Base-by-base conservation (phyloP, 805 yeast species). In the Ogataea degrootiae region DNA sequence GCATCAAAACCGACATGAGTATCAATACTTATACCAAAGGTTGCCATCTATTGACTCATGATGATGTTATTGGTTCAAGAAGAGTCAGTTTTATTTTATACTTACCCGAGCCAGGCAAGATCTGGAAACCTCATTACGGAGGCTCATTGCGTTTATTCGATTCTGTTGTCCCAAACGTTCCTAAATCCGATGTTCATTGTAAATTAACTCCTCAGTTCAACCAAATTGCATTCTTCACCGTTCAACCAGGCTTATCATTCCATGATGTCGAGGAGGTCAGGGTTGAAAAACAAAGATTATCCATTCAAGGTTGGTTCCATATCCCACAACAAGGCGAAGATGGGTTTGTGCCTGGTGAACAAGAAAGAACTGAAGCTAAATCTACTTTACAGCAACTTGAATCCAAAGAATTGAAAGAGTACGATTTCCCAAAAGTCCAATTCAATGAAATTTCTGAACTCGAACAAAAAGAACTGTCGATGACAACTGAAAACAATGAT, bases 261-360 rank as follows among this genome's bases (percentile, higher is more conserved):
- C 99, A 94, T 65, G 99, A 95, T 59, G 99, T 94, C 12, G 98
- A 95, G 68, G 99, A 94, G 65, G 99, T 95, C 1, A 77, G 84
- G 51, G 96, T 83, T 1, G 96, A 91, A 61, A 87, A 85, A 61
- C 96, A 90, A 53, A 76, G 99, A 60, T 71, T 94, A 34, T 87
- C 96, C 0, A 88, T 94, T 50, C 97, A 94, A 60, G 99, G 99
- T 1, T 95, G 99, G 99, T 95, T 92, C 63, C 99, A 94, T 66
- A 87, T 91, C 44, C 99, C 99, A 4, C 98, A 94, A 63, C 71
- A 70, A 11, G 97, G 96, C 9, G 99, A 94, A 67, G 82, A 78
- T 34, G 98, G 97, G 0, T 92, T 66, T 60, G 76, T 82, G 17
- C 80, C 79, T 35, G 96, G 95, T 6, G 96, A 89, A 61, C 90